Percentiles rank a stretch among this genome's conserved stretches.
phyloP scores from a whole-genome alignment of 306 rosid species.

The Fagus crenata region DNA sequence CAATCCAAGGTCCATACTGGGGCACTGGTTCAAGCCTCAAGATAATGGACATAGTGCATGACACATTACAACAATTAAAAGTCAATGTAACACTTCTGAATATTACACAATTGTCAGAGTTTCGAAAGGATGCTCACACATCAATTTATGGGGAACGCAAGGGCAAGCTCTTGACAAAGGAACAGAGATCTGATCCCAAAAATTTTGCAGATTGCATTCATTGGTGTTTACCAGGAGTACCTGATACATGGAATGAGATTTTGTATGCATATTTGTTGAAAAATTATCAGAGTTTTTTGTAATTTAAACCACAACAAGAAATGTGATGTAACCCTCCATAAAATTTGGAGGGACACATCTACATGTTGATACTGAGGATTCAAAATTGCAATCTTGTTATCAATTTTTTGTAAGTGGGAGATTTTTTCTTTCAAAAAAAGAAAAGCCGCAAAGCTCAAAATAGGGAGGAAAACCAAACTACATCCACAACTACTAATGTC shows the following conservation, averaged over 20 bases:
- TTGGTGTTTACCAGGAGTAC: constrained; percentile 96
- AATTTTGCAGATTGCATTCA: constrained; percentile 82
- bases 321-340: neutral
- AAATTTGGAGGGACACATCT: neutral
- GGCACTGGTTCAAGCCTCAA: constrained; percentile 83
- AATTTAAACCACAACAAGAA: constrained; percentile 4
- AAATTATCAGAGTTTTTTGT: constrained; percentile 45
- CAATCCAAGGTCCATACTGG: constrained; percentile 73
- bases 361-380: neutral
- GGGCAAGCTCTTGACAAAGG: constrained; percentile 76
- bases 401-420: neutral
- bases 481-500: neutral
- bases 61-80: constrained; percentile 44
- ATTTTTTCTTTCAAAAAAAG: neutral
- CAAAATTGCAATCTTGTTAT: neutral
- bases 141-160: constrained; percentile 73
- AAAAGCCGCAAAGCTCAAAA: neutral
- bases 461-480: neutral
- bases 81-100: constrained; percentile 63
- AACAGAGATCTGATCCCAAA: constrained; percentile 77
- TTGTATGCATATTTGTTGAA: constrained; percentile 70
- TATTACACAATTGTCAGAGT: constrained; percentile 80
- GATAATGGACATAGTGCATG: constrained; percentile 61
- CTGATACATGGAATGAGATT: constrained; percentile 87
- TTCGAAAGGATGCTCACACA: constrained; percentile 83